Conservation (phyloP, 169 alveolate genomes). For the Theileria equi region DNA sequence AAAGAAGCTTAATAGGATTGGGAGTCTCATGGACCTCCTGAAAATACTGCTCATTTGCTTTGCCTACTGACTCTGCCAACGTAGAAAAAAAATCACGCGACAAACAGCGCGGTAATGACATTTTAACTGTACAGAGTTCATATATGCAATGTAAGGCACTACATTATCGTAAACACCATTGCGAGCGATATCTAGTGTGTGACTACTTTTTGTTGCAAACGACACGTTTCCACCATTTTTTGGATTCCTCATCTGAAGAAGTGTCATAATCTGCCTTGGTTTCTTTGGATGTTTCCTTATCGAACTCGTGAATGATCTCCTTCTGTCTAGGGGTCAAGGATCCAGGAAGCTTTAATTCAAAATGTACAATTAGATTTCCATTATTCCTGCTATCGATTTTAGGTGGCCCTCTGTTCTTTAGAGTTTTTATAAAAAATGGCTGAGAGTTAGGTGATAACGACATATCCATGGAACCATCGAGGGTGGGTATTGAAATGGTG, state of each 20-base stretch:
- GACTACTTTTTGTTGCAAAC: constrained; percentile 22
- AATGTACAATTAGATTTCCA: constrained; percentile 80
- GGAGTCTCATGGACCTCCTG: constrained; percentile 52
- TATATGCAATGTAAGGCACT: constrained; percentile 6
- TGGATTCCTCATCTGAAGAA: background rate
- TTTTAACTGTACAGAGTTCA: background rate
- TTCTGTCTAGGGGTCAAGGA: constrained; percentile 65
- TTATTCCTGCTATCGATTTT: constrained; percentile 71
- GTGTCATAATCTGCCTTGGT: background rate
- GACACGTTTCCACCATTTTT: constrained; percentile 58
- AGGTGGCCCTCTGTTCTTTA: constrained; percentile 84
- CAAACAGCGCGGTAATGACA: constrained; percentile 58
- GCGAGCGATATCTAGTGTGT: background rate
- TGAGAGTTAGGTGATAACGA: constrained; percentile 75
- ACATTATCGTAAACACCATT: constrained; percentile 19
- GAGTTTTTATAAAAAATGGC: constrained; percentile 73
- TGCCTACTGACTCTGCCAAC: constrained; percentile 39
- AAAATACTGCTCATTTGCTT: constrained; percentile 25
- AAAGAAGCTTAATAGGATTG: constrained; percentile 42
- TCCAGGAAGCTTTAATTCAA: constrained; percentile 72
- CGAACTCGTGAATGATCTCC: constrained; percentile 74
- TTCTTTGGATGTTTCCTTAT: constrained; percentile 26
- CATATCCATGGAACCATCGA: constrained; percentile 74
- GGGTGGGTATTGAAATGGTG: constrained; percentile 75
- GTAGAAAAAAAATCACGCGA: constrained; percentile 47